Evolutionary conservation across 2,329 filamentous ascomycete species (phyloP), one percentile per base, ranked within the genome.

Genomic region (Pseudocercospora fijiensis): DNA sequence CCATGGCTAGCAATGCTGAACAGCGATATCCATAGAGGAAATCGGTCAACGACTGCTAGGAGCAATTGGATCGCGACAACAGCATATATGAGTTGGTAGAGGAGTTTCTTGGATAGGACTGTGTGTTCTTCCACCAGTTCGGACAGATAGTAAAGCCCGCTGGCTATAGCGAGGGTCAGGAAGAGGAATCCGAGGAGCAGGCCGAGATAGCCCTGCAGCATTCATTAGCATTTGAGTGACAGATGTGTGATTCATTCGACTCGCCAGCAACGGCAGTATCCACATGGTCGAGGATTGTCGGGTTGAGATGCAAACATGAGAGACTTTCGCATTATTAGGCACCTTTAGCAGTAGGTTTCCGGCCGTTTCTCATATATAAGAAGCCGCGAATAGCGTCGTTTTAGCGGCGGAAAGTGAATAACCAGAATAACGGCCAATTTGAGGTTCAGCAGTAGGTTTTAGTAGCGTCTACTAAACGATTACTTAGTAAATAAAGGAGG

Each of bases 111-210:
- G 11, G 93, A 90, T 67, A 96, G 79, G 10, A 98, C 94, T 3
- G 94, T 97, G 76, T 99, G 94, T 78, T 99, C 95, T 80, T 99
- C 95, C 65, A 99, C 95, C 13, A 98, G 88, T 78, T 99, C 95
- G 24, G 94, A 97, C 60, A 99, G 89, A 78, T 99, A 99, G 81
- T 99, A 99, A 26, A 99, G 87, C 41, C 95, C 95, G n/a, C 92
- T 97, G 43, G 95, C 95, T 75, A 99, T 98, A 62, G 94, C 92
- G 66, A 99, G 84, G 20, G 95, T 98, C 70, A 99, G 83, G 80
- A 99, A 98, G 74, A 86, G 87, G 81, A 99, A 99, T 76, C 94
- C 94, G 65, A 96, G 81, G 67, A 92, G 80, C 70, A 96, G 87
- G 74, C 95, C 95, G 33, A 92, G 78, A 75, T 96, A 97, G 73